Percentiles rank a stretch among this genome's conserved stretches.
Conservation (phyloP, 441 rosid species). For the Eruca vesicaria region DNA sequence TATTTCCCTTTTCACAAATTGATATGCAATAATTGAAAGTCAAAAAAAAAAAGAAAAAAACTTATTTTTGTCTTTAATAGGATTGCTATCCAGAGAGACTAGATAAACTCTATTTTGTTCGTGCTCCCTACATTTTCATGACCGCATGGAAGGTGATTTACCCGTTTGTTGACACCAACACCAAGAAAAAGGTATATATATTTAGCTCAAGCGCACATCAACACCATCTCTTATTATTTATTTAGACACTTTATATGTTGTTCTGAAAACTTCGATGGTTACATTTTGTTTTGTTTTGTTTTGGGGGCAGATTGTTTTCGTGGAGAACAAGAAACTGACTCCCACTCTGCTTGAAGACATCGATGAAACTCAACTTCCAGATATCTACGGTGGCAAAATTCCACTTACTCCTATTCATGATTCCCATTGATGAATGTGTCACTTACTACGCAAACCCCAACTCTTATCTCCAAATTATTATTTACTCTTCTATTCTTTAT, state of each 20-base stretch:
- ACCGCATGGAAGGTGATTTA: slow-evolving; percentile 78
- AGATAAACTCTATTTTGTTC: slow-evolving; percentile 64
- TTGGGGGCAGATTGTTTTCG: slow-evolving; percentile 60
- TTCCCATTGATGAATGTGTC: slow-evolving; percentile 21
- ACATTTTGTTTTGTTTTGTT: background rate
- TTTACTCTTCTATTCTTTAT: background rate
- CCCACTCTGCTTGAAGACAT: slow-evolving; percentile 64
- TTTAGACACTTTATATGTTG: background rate
- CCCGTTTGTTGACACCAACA: slow-evolving; percentile 79
- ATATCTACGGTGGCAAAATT: slow-evolving; percentile 68
- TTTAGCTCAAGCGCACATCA: background rate
- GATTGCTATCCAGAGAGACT: slow-evolving; percentile 92
- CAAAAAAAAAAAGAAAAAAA: too few species aligned
- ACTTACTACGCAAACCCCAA: background rate
- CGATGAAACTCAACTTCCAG: slow-evolving; percentile 74
- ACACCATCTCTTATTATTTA: background rate
- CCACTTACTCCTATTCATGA: slow-evolving; percentile 64
- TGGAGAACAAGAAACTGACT: slow-evolving; percentile 65
- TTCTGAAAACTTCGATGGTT: background rate
- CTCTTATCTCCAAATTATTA: background rate
- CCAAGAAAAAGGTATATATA: slow-evolving; percentile 71
- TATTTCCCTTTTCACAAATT: background rate
- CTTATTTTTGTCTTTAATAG: slow-evolving; percentile 27
- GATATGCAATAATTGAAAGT: background rate
- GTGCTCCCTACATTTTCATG: slow-evolving; percentile 79